phyloP scores from a whole-genome alignment of 2,329 filamentous ascomycete species.

The Fusarium abutilonis region DNA sequence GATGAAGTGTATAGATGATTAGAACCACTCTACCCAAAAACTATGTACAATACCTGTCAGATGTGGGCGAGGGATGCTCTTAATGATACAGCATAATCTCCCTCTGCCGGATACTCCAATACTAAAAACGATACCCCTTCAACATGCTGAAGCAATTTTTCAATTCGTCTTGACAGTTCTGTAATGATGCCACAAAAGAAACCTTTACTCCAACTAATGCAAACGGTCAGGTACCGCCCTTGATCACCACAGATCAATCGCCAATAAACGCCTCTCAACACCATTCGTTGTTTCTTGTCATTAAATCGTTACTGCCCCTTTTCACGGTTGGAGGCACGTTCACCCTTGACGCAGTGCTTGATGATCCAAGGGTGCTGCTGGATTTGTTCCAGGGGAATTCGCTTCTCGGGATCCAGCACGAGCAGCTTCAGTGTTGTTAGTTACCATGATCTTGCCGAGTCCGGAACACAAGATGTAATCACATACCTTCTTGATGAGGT shows the following conservation, averaged over 20 bases:
- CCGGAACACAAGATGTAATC: not conserved
- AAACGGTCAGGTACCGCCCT: constrained; percentile 35
- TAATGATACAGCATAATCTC: constrained; percentile 18
- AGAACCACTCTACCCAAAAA: constrained; percentile 9
- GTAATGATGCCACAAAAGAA: constrained; percentile 37
- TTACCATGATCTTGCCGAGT: not conserved
- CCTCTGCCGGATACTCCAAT: constrained; percentile 37
- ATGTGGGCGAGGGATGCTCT: constrained; percentile 15
- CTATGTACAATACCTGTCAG: constrained; percentile 41
- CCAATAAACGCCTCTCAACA: constrained; percentile 38
- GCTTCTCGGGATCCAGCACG: constrained; percentile 91
- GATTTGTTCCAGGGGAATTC: constrained; percentile 88
- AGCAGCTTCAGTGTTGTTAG: constrained; percentile 70
- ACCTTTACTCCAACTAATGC: constrained; percentile 48
- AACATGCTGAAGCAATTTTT: constrained; percentile 25
- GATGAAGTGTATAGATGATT: constrained; percentile 89
- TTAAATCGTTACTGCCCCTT: constrained; percentile 48
- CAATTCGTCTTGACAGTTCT: constrained; percentile 24
- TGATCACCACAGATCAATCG: constrained; percentile 24
- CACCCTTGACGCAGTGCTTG: constrained; percentile 85
- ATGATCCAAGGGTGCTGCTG: constrained; percentile 94
- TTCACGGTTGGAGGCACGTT: constrained; percentile 62
- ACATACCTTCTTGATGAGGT: constrained; percentile 88
- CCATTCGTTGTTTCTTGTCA: constrained; percentile 26
- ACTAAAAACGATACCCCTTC: constrained; percentile 43